These are phyloP conservation scores for Fraxinus sp. DNA, from an alignment of 305 asterid genomes.

Conservation along the genomic window DNA sequence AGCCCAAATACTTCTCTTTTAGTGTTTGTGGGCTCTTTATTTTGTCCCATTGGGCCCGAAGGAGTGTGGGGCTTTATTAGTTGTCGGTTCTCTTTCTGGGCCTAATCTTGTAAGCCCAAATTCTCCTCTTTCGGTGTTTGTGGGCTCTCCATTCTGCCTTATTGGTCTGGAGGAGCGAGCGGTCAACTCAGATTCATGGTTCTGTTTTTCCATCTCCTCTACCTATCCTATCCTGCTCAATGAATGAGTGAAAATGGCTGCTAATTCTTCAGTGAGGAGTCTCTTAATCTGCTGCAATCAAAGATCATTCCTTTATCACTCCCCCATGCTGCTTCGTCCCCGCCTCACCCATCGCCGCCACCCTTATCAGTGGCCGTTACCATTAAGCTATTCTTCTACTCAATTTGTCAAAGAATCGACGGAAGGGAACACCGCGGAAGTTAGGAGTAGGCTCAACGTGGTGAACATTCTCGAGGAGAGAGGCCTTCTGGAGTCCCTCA, in stretches of 20 bases:
- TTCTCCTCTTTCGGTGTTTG: neutral
- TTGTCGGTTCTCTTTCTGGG: neutral
- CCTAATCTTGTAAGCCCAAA: neutral
- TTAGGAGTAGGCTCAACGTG: constrained; percentile 42
- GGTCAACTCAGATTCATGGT: neutral
- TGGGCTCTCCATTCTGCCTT: neutral
- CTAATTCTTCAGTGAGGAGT: neutral
- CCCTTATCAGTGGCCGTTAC: constrained; percentile 27
- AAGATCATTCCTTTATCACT: constrained; percentile 6
- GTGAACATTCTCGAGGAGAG: constrained; percentile 71
- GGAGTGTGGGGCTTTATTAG: too few relatives aligned
- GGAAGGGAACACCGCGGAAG: neutral
- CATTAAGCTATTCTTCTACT: neutral
- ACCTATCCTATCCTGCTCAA: neutral
- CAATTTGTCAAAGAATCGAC: neutral
- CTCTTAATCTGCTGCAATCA: neutral
- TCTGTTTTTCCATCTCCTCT: neutral
- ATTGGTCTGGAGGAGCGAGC: neutral
- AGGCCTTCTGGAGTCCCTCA: constrained; percentile 72
- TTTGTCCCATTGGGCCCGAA: neutral
- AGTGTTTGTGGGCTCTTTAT: too few relatives aligned
- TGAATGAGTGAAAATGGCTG: neutral
- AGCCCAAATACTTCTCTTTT: too few relatives aligned
- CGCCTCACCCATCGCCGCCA: constrained; percentile 23
- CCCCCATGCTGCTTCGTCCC: constrained; percentile 21